phyloP scores from a whole-genome alignment of 176 grass and related monocot genomes.

The Guadua angustifolia region DNA sequence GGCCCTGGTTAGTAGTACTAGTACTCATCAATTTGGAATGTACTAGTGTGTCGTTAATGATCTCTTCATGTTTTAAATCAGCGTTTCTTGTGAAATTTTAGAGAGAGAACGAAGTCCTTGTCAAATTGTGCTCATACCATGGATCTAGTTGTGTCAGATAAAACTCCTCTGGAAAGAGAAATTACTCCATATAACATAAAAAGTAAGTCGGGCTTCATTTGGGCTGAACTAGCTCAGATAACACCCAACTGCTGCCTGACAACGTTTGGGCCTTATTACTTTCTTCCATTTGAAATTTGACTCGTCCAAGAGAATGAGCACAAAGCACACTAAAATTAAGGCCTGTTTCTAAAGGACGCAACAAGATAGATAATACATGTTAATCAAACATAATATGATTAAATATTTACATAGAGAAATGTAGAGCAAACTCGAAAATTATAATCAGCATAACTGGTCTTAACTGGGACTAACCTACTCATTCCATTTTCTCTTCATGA shows the following conservation, averaged over 20 bases:
- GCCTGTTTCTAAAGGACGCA: background rate
- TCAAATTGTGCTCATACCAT: background rate
- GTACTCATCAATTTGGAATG: background rate
- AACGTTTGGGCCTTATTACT: background rate
- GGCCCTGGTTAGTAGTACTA: background rate
- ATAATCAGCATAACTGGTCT: background rate
- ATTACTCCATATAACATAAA: background rate
- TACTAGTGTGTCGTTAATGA: background rate
- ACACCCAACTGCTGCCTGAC: background rate
- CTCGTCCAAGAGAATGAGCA: background rate
- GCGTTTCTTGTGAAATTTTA: background rate
- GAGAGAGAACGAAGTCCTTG: background rate
- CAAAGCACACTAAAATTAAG: background rate
- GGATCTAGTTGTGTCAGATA: background rate
- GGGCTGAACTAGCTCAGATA: background rate
- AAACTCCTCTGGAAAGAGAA: background rate
- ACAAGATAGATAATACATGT: background rate
- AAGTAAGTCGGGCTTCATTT: background rate
- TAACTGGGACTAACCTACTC: background rate
- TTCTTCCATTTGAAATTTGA: background rate
- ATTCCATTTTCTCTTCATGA: background rate
- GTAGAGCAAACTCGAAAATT: background rate
- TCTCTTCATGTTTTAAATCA: background rate
- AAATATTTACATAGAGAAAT: background rate
- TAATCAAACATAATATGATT: background rate